Evolutionary conservation across 140 eudicot species (phyloP).

Genomic region (Senecio squalidus): DNA sequence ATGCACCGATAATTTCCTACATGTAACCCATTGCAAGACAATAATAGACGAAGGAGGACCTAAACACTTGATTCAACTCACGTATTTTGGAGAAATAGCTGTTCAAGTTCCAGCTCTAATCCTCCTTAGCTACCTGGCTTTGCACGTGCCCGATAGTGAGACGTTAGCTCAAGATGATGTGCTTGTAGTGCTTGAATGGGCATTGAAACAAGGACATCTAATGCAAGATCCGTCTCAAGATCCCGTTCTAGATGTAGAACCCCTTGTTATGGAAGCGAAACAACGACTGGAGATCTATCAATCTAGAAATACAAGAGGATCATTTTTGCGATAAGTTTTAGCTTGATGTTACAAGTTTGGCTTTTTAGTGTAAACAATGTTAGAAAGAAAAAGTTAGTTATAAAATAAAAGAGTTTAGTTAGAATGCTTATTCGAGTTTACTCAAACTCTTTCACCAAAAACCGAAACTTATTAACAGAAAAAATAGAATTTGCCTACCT

Average conservation of each 20-base stretch:
- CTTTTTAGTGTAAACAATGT: neutral
- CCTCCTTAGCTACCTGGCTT: constrained; percentile 42
- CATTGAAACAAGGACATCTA: constrained; percentile 42
- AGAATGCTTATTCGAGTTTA: no score
- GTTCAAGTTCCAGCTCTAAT: constrained; percentile 37
- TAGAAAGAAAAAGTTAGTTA: neutral
- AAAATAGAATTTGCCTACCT: no score
- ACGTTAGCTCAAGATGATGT: constrained; percentile 49
- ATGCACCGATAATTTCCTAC: constrained; percentile 53
- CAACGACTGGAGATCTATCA: constrained; percentile 53
- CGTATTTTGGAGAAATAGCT: constrained; percentile 52
- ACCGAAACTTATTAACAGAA: no score
- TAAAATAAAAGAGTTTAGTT: no score
- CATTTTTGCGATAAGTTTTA: constrained; percentile 25
- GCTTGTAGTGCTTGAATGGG: constrained; percentile 57
- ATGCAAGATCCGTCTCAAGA: constrained; percentile 30
- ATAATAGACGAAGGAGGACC: constrained; percentile 46
- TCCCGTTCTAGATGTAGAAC: no score
- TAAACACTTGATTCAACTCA: constrained; percentile 42
- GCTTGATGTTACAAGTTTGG: neutral
- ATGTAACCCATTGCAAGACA: constrained; percentile 44
- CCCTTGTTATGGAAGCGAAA: constrained; percentile 39
- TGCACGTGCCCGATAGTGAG: constrained; percentile 62
- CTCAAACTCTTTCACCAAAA: no score
- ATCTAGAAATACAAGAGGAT: constrained; percentile 44